Evolutionary conservation across 1,139 yeast genomes (phyloP).

Genomic region (Debaryomyces psychrophilus): DNA sequence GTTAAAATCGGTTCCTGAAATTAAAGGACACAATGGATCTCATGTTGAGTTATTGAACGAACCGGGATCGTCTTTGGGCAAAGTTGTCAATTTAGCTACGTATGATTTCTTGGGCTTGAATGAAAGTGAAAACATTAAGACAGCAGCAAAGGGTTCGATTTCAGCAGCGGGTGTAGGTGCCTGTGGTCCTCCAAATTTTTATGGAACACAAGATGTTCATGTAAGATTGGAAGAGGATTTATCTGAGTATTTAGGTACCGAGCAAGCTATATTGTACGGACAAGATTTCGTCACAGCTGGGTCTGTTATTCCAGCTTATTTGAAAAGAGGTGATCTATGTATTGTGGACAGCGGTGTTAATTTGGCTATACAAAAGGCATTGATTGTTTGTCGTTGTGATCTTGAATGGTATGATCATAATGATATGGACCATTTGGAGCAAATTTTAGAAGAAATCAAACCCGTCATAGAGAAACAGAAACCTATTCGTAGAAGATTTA

Average conservation of each 20-base stretch:
- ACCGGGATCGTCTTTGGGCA: slow-evolving; percentile 22
- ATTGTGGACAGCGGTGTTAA: slow-evolving; percentile 84
- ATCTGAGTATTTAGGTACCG: slow-evolving; percentile 74
- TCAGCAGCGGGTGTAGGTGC: slow-evolving; percentile 90
- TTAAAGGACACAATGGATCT: slow-evolving; percentile 60
- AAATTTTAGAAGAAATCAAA: slow-evolving; percentile 62
- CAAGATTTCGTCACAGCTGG: slow-evolving; percentile 91
- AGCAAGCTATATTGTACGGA: slow-evolving; percentile 82
- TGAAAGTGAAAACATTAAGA: slow-evolving; percentile 46
- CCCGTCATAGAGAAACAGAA: slow-evolving; percentile 66
- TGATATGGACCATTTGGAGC: slow-evolving; percentile 80
- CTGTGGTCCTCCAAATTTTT: slow-evolving; percentile 97
- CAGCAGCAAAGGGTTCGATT: slow-evolving; percentile 63
- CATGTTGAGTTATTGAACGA: slow-evolving; percentile 36
- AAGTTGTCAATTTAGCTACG: slow-evolving; percentile 64
- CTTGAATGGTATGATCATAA: slow-evolving; percentile 86
- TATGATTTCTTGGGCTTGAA: slow-evolving; percentile 66
- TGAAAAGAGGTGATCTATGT: slow-evolving; percentile 92
- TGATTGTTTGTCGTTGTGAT: slow-evolving; percentile 82
- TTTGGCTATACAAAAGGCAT: slow-evolving; percentile 84
- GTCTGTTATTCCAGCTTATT: slow-evolving; percentile 96
- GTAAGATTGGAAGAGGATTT: slow-evolving; percentile 76
- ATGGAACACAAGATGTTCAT: slow-evolving; percentile 94
- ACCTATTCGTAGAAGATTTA: slow-evolving; percentile 83
- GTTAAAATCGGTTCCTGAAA: slow-evolving; percentile 61